These are phyloP conservation scores for Pycnococcus provasolii DNA, from an alignment of 139 green algal species.

Conservation along the genomic window DNA sequence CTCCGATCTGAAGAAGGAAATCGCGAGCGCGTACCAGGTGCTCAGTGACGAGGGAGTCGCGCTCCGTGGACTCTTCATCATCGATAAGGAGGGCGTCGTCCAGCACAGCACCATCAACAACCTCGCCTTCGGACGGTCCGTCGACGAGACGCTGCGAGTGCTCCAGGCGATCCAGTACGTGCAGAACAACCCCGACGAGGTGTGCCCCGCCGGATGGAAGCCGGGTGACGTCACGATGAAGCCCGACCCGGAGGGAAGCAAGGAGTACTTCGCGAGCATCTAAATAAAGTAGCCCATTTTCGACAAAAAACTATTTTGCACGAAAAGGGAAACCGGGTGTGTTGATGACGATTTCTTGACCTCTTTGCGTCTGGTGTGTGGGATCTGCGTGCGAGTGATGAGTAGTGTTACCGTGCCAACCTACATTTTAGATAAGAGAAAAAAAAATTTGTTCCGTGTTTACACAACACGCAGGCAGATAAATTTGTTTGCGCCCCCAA, in stretches of 20 bases:
- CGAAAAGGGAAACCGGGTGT: too few relatives aligned
- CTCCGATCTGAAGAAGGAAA: conserved; percentile 86
- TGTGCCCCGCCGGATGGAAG: conserved; percentile 93
- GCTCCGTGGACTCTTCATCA: conserved; percentile 48
- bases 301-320: too few relatives aligned
- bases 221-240: conserved; percentile 81
- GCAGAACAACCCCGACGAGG: conserved; percentile 73
- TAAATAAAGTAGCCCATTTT: conserved; percentile 13
- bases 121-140: conserved; percentile 77
- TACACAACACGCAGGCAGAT: too few relatives aligned
- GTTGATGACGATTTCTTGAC: too few relatives aligned
- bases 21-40: conserved; percentile 65
- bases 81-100: conserved; percentile 71
- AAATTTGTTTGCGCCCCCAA: too few relatives aligned
- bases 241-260: conserved; percentile 58
- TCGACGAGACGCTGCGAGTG: conserved; percentile 90
- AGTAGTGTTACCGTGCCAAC: too few relatives aligned
- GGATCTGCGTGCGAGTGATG: too few relatives aligned
- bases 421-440: too few relatives aligned
- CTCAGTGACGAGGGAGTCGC: conserved; percentile 54
- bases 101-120: conserved; percentile 97
- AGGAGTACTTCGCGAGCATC: conserved; percentile 67
- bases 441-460: too few relatives aligned
- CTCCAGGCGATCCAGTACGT: conserved; percentile 91
- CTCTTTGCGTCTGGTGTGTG: too few relatives aligned